These are phyloP conservation scores for Leptosphaerulina australis DNA, from an alignment of 2,329 filamentous ascomycete species.

Conservation along the genomic window DNA sequence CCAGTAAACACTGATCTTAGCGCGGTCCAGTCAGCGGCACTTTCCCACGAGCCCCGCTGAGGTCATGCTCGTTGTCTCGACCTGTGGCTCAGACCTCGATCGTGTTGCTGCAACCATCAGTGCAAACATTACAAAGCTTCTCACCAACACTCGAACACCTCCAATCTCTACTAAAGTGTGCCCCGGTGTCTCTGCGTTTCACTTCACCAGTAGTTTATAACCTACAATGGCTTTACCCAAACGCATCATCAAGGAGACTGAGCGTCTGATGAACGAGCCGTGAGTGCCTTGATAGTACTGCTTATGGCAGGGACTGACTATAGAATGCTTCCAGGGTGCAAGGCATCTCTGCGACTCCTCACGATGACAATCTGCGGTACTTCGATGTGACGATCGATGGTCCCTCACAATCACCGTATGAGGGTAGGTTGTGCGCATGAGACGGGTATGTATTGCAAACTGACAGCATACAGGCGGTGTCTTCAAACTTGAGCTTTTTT, in stretches of 20 bases:
- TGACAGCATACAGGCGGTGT: slow-evolving; percentile 66
- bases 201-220: neutral
- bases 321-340: slow-evolving; percentile 69
- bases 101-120: slow-evolving; percentile 6
- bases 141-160: too few species aligned
- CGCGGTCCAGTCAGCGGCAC: slow-evolving; percentile 9
- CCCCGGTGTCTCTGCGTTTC: neutral
- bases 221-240: slow-evolving; percentile 76
- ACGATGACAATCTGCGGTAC: slow-evolving; percentile 96
- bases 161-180: neutral
- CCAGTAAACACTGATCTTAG: too few species aligned
- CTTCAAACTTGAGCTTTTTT: slow-evolving; percentile 96
- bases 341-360: slow-evolving; percentile 92
- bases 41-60: slow-evolving; percentile 20
- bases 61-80: slow-evolving; percentile 17
- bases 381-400: slow-evolving; percentile 98
- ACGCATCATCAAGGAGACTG: slow-evolving; percentile 97
- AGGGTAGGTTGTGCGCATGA: slow-evolving; percentile 67
- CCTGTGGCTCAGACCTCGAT: slow-evolving; percentile 17
- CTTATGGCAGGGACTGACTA: slow-evolving; percentile 1
- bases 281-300: slow-evolving; percentile 55
- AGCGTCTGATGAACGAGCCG: slow-evolving; percentile 96
- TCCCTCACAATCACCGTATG: slow-evolving; percentile 89
- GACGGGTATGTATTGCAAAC: neutral
- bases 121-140: slow-evolving; percentile 14